phyloP scores from a whole-genome alignment of 495 filamentous ascomycete genomes.

The Sabuloglossum arenarium region DNA sequence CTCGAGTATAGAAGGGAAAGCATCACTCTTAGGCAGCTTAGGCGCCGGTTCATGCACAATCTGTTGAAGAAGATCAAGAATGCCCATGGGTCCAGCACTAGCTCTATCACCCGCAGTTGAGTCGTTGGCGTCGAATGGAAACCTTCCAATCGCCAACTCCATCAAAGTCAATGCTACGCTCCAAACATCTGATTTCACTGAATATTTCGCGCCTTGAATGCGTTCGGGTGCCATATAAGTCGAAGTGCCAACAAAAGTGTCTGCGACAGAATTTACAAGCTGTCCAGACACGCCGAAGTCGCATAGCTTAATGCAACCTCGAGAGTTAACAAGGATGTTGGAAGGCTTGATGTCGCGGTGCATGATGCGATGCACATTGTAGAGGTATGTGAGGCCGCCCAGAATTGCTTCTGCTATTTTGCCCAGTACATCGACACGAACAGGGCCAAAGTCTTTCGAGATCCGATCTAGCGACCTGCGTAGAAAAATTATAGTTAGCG shows the following conservation, averaged over 20 bases:
- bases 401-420: constrained; percentile 97
- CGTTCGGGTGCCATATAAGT: constrained; percentile 98
- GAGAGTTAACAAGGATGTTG: constrained; percentile 87
- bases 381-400: constrained; percentile 83
- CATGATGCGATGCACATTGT: constrained; percentile 88
- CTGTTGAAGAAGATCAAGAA: constrained; percentile 86
- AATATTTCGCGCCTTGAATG: constrained; percentile 90
- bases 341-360: constrained; percentile 98
- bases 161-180: constrained; percentile 91
- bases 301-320: constrained; percentile 87
- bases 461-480: constrained; percentile 88
- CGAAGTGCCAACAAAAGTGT: constrained; percentile 94
- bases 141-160: constrained; percentile 91
- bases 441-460: constrained; percentile 81
- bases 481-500: constrained; percentile 13
- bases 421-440: constrained; percentile 95
- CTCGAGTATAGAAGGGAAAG: constrained; percentile 83
- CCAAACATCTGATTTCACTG: constrained; percentile 97
- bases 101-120: constrained; percentile 49
- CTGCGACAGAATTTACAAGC: constrained; percentile 87
- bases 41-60: constrained; percentile 95
- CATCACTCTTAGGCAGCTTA: constrained; percentile 84
- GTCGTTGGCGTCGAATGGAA: constrained; percentile 72
- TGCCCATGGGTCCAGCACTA: constrained; percentile 65
- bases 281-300: constrained; percentile 96